Evolutionary conservation across 306 rosid genomes (phyloP).

Genomic region (Cicer chorassanicum): DNA sequence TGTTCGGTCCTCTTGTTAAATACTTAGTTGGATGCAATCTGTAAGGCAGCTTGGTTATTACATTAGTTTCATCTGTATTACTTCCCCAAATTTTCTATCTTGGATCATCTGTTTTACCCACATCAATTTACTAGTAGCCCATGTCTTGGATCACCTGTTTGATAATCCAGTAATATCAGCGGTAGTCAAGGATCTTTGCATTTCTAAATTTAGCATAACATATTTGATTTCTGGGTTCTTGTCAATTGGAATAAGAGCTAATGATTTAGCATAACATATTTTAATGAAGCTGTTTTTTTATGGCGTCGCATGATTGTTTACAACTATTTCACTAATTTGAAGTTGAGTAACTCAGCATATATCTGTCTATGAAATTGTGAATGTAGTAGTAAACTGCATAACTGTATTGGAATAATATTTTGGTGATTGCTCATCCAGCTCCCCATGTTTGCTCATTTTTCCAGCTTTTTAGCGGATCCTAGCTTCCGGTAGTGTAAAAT

Average conservation of each 20-base stretch:
- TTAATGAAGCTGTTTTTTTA: not conserved
- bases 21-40: conserved; percentile 14
- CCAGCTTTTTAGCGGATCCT: no score
- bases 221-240: conserved; percentile 18
- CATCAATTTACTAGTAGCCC: not conserved
- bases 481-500: no score
- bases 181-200: not conserved
- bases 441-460: no score
- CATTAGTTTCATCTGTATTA: conserved; percentile 12
- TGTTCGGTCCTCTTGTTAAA: conserved; percentile 1
- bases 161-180: conserved; percentile 24
- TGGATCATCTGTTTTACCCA: conserved; percentile 15
- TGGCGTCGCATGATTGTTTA: not conserved
- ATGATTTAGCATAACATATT: not conserved
- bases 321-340: conserved; percentile 33
- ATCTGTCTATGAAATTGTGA: conserved; percentile 8
- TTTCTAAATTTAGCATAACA: conserved; percentile 9
- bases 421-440: not conserved
- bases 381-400: conserved; percentile 22
- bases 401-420: conserved; percentile 31
- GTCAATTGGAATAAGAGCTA: conserved; percentile 24
- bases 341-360: conserved; percentile 14
- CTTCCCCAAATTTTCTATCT: conserved; percentile 26
- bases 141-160: conserved; percentile 8
- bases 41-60: conserved; percentile 18